phyloP scores from a whole-genome alignment of 768 basidiomycete genomes.

The Lanmaoa rubissima region DNA sequence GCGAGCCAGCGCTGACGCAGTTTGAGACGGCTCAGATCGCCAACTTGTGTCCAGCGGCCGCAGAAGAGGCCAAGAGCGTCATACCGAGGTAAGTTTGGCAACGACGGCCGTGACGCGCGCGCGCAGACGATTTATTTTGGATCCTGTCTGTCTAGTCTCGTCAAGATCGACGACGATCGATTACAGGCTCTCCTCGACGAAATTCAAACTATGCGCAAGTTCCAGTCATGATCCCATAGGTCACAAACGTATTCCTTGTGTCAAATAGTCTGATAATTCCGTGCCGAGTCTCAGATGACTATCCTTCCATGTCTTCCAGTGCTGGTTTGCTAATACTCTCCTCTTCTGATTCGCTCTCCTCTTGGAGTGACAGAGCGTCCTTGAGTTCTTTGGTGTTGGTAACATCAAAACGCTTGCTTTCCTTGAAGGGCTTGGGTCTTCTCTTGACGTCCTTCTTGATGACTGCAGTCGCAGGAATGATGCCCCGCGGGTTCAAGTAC shows the following conservation, averaged over 20 bases:
- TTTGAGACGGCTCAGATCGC: slow-evolving; percentile 94
- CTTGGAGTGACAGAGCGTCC: slow-evolving; percentile 29
- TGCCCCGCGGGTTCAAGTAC: slow-evolving; percentile 75
- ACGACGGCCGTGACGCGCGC: background rate
- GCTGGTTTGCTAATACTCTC: slow-evolving; percentile 40
- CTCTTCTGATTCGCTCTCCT: slow-evolving; percentile 44
- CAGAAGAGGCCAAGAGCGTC: slow-evolving; percentile 90
- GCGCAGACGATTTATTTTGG: background rate
- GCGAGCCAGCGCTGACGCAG: slow-evolving; percentile 78
- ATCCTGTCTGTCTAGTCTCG: slow-evolving; percentile 48
- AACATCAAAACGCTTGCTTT: slow-evolving; percentile 65
- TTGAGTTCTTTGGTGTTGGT: slow-evolving; percentile 41
- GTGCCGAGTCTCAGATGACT: background rate
- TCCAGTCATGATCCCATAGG: slow-evolving; percentile 58
- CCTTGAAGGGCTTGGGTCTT: slow-evolving; percentile 62
- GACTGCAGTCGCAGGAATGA: slow-evolving; percentile 69
- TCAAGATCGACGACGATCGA: slow-evolving; percentile 85
- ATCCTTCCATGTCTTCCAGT: slow-evolving; percentile 54
- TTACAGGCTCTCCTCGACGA: slow-evolving; percentile 81
- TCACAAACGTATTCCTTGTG: background rate
- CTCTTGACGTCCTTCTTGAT: slow-evolving; percentile 53
- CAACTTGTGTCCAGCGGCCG: slow-evolving; percentile 82
- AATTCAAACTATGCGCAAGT: slow-evolving; percentile 88
- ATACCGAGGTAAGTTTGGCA: slow-evolving; percentile 65
- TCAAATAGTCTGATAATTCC: slow-evolving; percentile 5